These are phyloP conservation scores for Botrytis aclada DNA, from an alignment of 2,329 filamentous ascomycete species.

Conservation along the genomic window DNA sequence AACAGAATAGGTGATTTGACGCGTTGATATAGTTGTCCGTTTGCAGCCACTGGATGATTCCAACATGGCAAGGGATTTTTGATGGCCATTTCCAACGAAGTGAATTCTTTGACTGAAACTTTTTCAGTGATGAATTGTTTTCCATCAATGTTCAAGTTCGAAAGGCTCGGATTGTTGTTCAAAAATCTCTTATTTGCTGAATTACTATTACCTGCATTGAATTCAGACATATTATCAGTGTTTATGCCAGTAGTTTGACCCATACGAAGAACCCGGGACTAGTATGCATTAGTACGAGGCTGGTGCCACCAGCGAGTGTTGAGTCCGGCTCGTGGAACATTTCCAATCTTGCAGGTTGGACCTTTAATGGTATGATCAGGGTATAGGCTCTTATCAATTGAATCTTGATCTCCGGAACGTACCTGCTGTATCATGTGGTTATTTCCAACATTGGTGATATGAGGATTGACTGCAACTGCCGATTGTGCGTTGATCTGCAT, in stretches of 20 bases:
- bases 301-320: too few species aligned
- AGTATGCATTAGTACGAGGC: too few species aligned
- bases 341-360: not conserved
- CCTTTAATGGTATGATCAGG: not conserved
- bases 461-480: too few species aligned
- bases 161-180: too few species aligned
- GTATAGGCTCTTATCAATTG: not conserved
- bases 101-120: not conserved
- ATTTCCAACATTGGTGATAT: not conserved
- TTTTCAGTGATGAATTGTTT: too few species aligned
- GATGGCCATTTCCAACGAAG: not conserved
- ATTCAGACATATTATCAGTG: too few species aligned
- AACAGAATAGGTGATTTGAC: not conserved
- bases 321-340: too few species aligned
- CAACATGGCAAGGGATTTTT: not conserved
- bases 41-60: not conserved
- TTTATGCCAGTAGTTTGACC: not conserved
- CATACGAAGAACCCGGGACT: too few species aligned
- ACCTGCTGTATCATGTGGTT: rapidly evolving
- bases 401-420: too few species aligned
- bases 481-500: too few species aligned
- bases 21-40: not conserved
- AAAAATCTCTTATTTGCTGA: not conserved
- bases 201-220: too few species aligned
- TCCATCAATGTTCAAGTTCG: not conserved